Conservation (phyloP, 2,329 filamentous ascomycete genomes). For the Scedosporium aurantiacum region DNA sequence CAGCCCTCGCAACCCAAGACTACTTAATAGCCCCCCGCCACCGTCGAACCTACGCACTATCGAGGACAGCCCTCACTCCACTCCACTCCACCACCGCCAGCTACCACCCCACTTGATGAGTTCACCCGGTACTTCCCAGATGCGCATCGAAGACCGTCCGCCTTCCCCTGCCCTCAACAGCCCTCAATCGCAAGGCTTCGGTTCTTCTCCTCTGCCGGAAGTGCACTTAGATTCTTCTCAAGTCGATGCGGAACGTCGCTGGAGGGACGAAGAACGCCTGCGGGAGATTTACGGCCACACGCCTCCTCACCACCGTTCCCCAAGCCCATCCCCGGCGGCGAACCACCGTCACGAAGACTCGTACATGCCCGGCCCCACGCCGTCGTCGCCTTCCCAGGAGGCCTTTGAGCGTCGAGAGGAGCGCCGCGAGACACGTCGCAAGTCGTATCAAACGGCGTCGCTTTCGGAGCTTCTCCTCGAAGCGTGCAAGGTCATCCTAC, state of each 20-base stretch:
- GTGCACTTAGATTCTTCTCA: constrained; percentile 8
- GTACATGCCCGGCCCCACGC: constrained; percentile 8
- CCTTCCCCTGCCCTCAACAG: not conserved
- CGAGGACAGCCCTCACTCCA: not conserved
- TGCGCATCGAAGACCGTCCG: not conserved
- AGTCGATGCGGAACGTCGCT: constrained; percentile 22
- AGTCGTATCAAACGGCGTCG: constrained; percentile 30
- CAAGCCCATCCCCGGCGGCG: not conserved
- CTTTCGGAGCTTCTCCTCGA: constrained; percentile 43
- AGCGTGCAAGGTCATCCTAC: constrained; percentile 40
- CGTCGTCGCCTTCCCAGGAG: constrained; percentile 12
- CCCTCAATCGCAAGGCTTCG: not conserved
- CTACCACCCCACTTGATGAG: not conserved
- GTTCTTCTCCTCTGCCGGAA: constrained; percentile 11
- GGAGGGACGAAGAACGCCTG: constrained; percentile 37
- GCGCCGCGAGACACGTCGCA: constrained; percentile 11
- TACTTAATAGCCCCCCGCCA: not conserved
- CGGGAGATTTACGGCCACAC: constrained; percentile 43
- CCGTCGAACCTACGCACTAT: not conserved
- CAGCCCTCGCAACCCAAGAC: not conserved
- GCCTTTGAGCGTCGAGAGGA: constrained; percentile 20
- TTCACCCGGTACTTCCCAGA: constrained; percentile 8
- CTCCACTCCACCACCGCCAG: not conserved
- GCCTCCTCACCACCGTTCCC: constrained; percentile 6
- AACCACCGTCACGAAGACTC: constrained; percentile 5